A percentile compares a stretch with the other conserved stretches of the same genome.
These are phyloP conservation scores for Paradendryphiella salina DNA, from an alignment of 2,329 filamentous ascomycete genomes.

Conservation along the genomic window DNA sequence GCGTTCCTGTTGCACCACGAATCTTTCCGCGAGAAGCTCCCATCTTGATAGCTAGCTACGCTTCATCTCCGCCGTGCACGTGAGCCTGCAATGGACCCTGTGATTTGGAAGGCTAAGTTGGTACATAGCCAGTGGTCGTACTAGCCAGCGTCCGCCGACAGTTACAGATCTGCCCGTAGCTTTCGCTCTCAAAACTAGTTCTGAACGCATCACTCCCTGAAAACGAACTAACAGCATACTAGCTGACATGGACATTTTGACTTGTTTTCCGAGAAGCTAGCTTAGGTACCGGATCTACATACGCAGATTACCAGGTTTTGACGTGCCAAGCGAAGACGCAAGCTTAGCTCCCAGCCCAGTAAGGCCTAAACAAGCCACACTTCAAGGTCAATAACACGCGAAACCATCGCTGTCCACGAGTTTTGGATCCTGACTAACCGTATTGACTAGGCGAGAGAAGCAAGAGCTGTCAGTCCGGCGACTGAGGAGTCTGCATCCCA, in stretches of 20 bases:
- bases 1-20: too few species aligned
- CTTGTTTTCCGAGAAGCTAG: not conserved
- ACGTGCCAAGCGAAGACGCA: constrained; percentile 4
- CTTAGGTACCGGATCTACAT: constrained; percentile 1
- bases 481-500: not conserved
- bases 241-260: not conserved
- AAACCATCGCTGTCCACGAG: not conserved
- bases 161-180: not conserved
- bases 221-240: not conserved
- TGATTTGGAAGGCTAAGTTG: too few species aligned
- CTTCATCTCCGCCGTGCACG: too few species aligned
- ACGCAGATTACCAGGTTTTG: constrained; percentile 5
- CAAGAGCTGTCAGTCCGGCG: not conserved
- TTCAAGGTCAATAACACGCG: constrained; percentile 5
- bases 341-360: not conserved
- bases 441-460: not conserved
- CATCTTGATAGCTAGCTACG: too few species aligned
- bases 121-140: too few species aligned
- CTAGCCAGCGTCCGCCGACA: not conserved
- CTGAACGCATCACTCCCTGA: not conserved
- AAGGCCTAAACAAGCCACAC: constrained; percentile 5
- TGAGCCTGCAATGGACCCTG: too few species aligned
- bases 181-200: not conserved
- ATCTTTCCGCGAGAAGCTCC: too few species aligned
- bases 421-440: not conserved